Evolutionary conservation across 1,139 yeast genomes (phyloP).

Genomic region (Saccharomyces hybrid): DNA sequence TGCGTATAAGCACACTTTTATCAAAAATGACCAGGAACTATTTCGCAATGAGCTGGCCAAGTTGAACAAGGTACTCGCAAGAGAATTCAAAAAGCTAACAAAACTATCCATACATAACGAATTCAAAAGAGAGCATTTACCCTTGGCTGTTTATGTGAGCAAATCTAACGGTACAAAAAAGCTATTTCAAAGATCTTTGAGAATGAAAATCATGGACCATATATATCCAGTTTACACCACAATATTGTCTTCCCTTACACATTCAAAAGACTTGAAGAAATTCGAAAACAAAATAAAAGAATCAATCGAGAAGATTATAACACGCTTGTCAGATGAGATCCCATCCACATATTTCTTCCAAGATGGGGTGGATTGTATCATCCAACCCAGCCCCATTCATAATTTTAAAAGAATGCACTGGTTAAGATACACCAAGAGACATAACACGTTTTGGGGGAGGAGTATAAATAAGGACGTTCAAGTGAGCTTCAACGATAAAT

Average conservation of each 20-base stretch:
- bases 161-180: constrained; percentile 14
- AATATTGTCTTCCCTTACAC: constrained; percentile 12
- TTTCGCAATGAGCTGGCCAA: constrained; percentile 18
- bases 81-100: constrained; percentile 19
- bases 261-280: constrained; percentile 5
- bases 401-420: constrained; percentile 29
- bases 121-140: constrained; percentile 13
- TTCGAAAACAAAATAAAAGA: constrained; percentile 15
- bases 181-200: constrained; percentile 14
- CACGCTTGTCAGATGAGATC: constrained; percentile 14
- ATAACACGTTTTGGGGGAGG: constrained; percentile 19
- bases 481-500: constrained; percentile 12
- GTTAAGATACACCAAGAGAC: constrained; percentile 24
- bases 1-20: constrained; percentile 20
- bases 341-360: constrained; percentile 23
- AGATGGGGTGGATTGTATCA: constrained; percentile 21
- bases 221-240: constrained; percentile 12
- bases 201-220: constrained; percentile 11
- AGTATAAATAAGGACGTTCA: constrained; percentile 21
- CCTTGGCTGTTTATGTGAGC: constrained; percentile 23
- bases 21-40: constrained; percentile 22
- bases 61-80: constrained; percentile 17
- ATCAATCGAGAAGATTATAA: constrained; percentile 11
- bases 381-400: constrained; percentile 23
- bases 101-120: constrained; percentile 19